A percentile compares a stretch with the other conserved stretches of the same genome.
Conservation (phyloP, 83 land plant species). For the Picea mariana region DNA sequence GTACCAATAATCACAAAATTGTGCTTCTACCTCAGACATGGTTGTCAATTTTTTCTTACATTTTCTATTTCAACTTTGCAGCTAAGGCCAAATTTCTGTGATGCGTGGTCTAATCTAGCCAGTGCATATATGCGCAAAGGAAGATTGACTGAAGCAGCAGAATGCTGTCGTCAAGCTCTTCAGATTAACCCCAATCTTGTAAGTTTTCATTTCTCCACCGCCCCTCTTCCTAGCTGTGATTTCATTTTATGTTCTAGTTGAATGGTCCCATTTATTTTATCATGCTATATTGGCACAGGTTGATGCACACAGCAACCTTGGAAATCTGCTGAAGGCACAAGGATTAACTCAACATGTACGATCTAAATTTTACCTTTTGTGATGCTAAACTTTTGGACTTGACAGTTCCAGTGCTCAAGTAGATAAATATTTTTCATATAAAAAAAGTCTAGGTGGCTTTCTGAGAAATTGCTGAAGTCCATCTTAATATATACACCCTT, state of each 20-base stretch:
- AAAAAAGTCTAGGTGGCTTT: too few relatives aligned
- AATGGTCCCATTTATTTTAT: neutral
- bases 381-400: neutral
- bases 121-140: constrained; percentile 99
- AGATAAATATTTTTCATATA: too few relatives aligned
- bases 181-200: constrained; percentile 88
- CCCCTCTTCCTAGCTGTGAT: neutral
- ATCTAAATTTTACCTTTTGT: neutral
- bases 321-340: constrained; percentile 93
- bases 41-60: too few relatives aligned
- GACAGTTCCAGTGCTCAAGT: neutral
- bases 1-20: neutral
- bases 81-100: constrained; percentile 94
- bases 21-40: neutral
- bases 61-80: constrained; percentile 22
- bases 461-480: neutral
- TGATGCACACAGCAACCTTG: constrained; percentile 98
- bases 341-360: constrained; percentile 93
- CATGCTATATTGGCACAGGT: constrained; percentile 44
- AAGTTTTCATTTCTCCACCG: constrained; percentile 8
- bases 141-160: constrained; percentile 85
- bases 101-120: constrained; percentile 99
- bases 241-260: neutral
- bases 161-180: constrained; percentile 95
- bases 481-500: neutral